Percentiles rank a stretch among this genome's conserved stretches.
These are phyloP conservation scores for Chimonanthus salicifolius DNA, from an alignment of 164 flowering plant genomes.

Conservation along the genomic window DNA sequence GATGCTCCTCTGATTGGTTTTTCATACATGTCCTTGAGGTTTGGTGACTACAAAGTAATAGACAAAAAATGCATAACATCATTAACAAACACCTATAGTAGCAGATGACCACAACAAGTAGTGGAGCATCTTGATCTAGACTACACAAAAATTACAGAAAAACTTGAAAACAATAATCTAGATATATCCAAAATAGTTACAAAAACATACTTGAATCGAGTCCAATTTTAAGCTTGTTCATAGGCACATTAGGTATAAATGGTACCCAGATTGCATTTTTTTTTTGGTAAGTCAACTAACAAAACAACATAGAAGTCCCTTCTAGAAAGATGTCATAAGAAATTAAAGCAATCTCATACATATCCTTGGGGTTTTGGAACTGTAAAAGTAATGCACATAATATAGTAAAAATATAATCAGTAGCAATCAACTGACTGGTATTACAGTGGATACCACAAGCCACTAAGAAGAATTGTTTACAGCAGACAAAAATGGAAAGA, in stretches of 20 bases:
- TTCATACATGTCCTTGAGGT: constrained; percentile 13
- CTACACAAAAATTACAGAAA: not conserved
- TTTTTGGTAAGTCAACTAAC: too few relatives aligned
- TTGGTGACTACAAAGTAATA: constrained; percentile 9
- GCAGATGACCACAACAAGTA: not conserved
- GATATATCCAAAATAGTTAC: not conserved
- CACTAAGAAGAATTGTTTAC: not conserved
- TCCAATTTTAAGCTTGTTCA: not conserved
- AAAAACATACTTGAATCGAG: not conserved
- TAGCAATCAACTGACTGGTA: not conserved
- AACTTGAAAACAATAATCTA: too few relatives aligned
- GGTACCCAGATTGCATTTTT: too few relatives aligned
- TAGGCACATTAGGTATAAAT: not conserved
- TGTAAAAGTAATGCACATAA: constrained; percentile 1
- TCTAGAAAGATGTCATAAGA: too few relatives aligned
- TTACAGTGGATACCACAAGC: not conserved
- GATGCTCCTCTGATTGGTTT: constrained; percentile 14
- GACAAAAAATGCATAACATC: not conserved
- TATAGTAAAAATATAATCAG: not conserved
- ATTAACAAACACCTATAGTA: not conserved
- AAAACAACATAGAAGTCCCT: not conserved
- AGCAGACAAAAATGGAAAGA: not conserved
- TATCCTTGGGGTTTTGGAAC: constrained; percentile 11
- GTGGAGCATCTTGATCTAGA: not conserved
- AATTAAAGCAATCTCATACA: constrained; percentile 5